Evolutionary conservation across 2,329 filamentous ascomycete species (phyloP).

Genomic region (Fusarium sp.): DNA sequence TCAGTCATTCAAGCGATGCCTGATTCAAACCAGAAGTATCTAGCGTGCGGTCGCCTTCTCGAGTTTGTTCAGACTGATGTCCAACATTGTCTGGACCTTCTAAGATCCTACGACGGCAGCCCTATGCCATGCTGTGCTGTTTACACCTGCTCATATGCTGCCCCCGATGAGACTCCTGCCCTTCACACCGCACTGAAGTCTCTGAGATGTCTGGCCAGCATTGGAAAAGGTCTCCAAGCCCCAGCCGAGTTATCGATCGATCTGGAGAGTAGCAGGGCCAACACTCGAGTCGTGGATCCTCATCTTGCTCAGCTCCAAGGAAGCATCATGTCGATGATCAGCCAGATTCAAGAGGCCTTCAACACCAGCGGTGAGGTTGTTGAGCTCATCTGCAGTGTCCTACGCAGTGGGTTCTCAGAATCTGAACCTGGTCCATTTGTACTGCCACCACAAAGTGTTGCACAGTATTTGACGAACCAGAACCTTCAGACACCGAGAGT

Average conservation of each 20-base stretch:
- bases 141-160: slow-evolving; percentile 42
- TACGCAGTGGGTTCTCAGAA: slow-evolving; percentile 81
- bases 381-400: slow-evolving; percentile 76
- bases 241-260: slow-evolving; percentile 75
- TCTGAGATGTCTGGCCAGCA: slow-evolving; percentile 74
- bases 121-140: slow-evolving; percentile 39
- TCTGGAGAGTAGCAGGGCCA: slow-evolving; percentile 62
- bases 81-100: slow-evolving; percentile 36
- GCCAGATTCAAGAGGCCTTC: slow-evolving; percentile 63
- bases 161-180: slow-evolving; percentile 55
- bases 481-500: slow-evolving; percentile 71
- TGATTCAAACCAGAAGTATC: slow-evolving; percentile 69
- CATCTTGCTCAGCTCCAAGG: slow-evolving; percentile 53
- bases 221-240: slow-evolving; percentile 78
- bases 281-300: slow-evolving; percentile 10
- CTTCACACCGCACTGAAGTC: slow-evolving; percentile 64
- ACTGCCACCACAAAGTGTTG: slow-evolving; percentile 73
- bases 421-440: slow-evolving; percentile 80
- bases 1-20: slow-evolving; percentile 79
- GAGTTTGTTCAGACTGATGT: slow-evolving; percentile 70
- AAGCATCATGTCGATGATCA: slow-evolving; percentile 59
- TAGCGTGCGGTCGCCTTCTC: slow-evolving; percentile 38
- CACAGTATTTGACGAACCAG: slow-evolving; percentile 71
- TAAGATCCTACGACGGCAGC: slow-evolving; percentile 9
- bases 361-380: slow-evolving; percentile 72